Evolutionary conservation across 2,329 filamentous ascomycete genomes (phyloP), one percentile per base, ranked within the genome.

Genomic region (Hymenoscyphus albidus): DNA sequence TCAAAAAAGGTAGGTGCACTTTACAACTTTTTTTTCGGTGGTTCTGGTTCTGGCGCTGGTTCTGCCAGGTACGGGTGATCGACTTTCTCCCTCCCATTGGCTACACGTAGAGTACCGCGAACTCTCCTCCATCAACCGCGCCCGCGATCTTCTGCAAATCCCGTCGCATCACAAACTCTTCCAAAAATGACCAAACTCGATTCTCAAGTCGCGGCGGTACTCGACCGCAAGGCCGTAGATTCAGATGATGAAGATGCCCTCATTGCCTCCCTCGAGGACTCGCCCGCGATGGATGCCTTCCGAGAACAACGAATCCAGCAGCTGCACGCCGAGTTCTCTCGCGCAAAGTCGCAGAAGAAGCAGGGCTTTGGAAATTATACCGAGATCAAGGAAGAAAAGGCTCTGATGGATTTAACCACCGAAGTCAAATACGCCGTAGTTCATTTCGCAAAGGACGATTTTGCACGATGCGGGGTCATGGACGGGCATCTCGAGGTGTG

Each of bases 361-460:
- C 77, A 78, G 65, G 80, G 80, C 10, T 81, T 83, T 73, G 84
- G 84, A 48, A 79, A 74, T 10, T 86, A 84, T 70, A 77, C 76
- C 6, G 82, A 85, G 71, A 81, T 85, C 73, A 84, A 81, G 69
- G 83, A 85, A 62, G 84, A 87, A 73, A 85, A 85, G 74, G 76
- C 78, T 12, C 71, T 86, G 56, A 82, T 87, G 81, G 81, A 78
- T 48, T 68, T 78, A 40, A 79, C 77, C 0, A 78, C 77, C 39
- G 73, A 74, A 31, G 73, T 73, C 38, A 78, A 77, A 68, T 75
- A 76, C 67, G 73, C 73, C 35, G 72, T 79, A 0, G 74, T 79
- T 2, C 78, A 79, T 68, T 79, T 79, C 69, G 75, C 75, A 62
- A 78, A 79, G 68, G 70, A 77, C 18, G 78, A 79, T 68, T 79